Percentiles rank a stretch among this genome's conserved stretches.
phyloP scores from a whole-genome alignment of 441 rosid species.

The Adansonia madagascariensis region DNA sequence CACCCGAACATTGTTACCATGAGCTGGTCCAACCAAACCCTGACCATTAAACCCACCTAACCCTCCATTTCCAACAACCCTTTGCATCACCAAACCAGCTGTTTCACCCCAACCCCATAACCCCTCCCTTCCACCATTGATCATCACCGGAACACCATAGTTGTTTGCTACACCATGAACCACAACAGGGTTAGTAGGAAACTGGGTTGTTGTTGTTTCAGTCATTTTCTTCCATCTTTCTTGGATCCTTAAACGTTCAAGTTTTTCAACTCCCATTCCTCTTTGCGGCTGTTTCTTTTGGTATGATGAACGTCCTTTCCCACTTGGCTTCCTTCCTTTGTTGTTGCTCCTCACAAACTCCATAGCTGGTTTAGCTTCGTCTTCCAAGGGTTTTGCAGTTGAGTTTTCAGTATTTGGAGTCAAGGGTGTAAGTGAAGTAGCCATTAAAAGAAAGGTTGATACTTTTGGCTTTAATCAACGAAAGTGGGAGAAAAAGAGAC shows the following conservation, averaged over 20 bases:
- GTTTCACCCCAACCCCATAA: slow-evolving; percentile 26
- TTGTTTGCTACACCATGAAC: slow-evolving; percentile 36
- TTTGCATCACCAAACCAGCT: slow-evolving; percentile 16
- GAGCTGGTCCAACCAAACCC: slow-evolving; percentile 35
- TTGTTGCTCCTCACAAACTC: slow-evolving; percentile 27
- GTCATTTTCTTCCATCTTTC: slow-evolving; percentile 18
- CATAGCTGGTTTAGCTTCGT: slow-evolving; percentile 29
- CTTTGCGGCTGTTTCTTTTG: slow-evolving; percentile 60
- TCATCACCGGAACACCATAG: slow-evolving; percentile 26
- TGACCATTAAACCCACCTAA: slow-evolving; percentile 39
- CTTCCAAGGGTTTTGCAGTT: slow-evolving; percentile 24
- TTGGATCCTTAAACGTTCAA: slow-evolving; percentile 47
- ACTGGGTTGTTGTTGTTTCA: slow-evolving; percentile 23
- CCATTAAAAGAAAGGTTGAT: slow-evolving; percentile 44
- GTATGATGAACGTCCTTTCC: neutral
- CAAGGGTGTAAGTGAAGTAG: slow-evolving; percentile 44
- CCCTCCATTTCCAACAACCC: slow-evolving; percentile 23
- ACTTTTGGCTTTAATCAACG: slow-evolving; percentile 17
- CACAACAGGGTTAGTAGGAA: slow-evolving; percentile 8
- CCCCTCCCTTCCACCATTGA: slow-evolving; percentile 32
- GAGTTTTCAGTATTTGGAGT: slow-evolving; percentile 33
- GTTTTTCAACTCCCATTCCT: slow-evolving; percentile 83
- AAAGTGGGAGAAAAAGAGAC: slow-evolving; percentile 28
- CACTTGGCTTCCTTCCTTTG: slow-evolving; percentile 44
- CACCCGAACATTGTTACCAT: slow-evolving; percentile 26